Conservation (phyloP, 331 rosid species). For the Pyracantha coccinea region DNA sequence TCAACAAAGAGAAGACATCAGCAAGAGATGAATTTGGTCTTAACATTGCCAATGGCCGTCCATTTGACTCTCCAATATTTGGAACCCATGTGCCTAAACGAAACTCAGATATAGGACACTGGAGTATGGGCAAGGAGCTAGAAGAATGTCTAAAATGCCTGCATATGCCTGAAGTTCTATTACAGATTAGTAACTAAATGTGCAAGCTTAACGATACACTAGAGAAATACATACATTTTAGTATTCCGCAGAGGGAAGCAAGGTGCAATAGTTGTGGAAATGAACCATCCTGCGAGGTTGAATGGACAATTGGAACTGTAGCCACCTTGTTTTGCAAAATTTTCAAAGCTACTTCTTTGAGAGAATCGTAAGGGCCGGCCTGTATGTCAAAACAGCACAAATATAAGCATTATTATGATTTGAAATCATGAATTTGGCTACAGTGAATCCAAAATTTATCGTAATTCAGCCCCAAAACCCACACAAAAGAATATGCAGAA, state of each 20-base stretch:
- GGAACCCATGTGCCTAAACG: conserved; percentile 86
- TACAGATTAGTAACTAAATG: conserved; percentile 32
- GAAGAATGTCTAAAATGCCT: conserved; percentile 66
- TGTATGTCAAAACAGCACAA: conserved; percentile 18
- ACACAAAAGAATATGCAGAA: no score
- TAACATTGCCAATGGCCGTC: conserved; percentile 57
- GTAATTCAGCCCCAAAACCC: no score
- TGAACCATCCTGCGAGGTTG: conserved; percentile 62
- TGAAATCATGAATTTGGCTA: no score
- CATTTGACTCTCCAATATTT: conserved; percentile 60
- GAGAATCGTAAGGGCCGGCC: conserved; percentile 84
- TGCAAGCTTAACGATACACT: conserved; percentile 7
- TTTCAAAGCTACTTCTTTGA: conserved; percentile 75
- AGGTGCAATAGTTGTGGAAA: conserved; percentile 82
- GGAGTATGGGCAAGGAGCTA: conserved; percentile 76
- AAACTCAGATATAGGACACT: conserved; percentile 58
- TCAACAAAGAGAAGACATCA: conserved; percentile 56
- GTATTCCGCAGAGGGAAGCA: conserved; percentile 87
- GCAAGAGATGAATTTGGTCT: conserved; percentile 64
- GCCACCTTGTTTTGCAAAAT: conserved; percentile 84
- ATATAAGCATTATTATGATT: background rate
- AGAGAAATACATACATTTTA: conserved; percentile 49
- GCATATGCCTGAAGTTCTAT: conserved; percentile 63
- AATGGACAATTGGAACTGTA: conserved; percentile 73
- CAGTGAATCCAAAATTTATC: no score